Evolutionary conservation across 345 rosid genomes (phyloP).

Genomic region (Populus pruinosa): DNA sequence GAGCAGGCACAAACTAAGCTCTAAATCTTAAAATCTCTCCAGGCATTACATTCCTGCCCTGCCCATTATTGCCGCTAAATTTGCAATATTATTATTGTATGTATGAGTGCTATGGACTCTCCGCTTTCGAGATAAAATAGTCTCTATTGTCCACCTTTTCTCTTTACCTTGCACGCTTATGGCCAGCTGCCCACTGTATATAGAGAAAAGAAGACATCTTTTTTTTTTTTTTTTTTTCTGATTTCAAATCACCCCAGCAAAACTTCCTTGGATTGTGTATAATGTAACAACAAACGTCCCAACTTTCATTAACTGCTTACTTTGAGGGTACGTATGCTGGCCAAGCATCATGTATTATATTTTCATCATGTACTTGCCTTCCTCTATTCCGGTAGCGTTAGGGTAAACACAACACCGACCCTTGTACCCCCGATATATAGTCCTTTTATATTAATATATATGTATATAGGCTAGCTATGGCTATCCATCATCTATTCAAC

Average conservation of each 20-base stretch:
- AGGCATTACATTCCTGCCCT: background rate
- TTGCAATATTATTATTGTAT: too few species aligned
- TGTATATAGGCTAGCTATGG: background rate
- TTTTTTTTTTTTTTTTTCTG: background rate
- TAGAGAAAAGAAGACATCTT: too few species aligned
- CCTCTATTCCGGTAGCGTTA: constrained; percentile 10
- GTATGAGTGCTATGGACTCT: background rate
- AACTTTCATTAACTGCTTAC: background rate
- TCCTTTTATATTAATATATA: constrained; percentile 11
- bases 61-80: too few species aligned
- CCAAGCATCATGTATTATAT: background rate
- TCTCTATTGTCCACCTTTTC: background rate
- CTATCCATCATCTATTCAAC: constrained; percentile 36
- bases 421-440: constrained; percentile 6
- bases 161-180: background rate
- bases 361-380: constrained; percentile 1
- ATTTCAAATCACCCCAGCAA: background rate
- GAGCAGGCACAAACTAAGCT: background rate
- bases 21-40: background rate
- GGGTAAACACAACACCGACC: constrained; percentile 22
- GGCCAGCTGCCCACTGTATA: background rate
- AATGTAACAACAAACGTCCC: background rate
- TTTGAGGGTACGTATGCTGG: background rate
- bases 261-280: background rate
- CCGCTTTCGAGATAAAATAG: too few species aligned